Conservation (phyloP, 441 rosid species). For the Pelargonium myrrhifolium region DNA sequence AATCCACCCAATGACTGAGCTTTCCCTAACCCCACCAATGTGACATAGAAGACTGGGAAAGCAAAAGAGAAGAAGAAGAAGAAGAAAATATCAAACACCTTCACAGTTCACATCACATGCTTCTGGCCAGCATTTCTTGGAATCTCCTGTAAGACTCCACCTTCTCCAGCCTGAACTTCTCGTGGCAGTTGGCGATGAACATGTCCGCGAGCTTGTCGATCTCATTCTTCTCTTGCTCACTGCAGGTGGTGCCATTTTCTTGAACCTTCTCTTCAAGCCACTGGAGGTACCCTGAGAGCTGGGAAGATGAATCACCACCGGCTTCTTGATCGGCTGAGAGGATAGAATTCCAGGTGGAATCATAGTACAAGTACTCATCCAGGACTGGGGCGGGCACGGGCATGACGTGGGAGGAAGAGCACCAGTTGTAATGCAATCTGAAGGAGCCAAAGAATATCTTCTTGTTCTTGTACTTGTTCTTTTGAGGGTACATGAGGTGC, state of each 20-base stretch:
- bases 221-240: slow-evolving; percentile 31
- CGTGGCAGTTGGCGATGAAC: slow-evolving; percentile 73
- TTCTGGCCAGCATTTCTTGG: slow-evolving; percentile 65
- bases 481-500: slow-evolving; percentile 30
- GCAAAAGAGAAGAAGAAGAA: slow-evolving; percentile 4
- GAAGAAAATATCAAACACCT: neutral
- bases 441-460: slow-evolving; percentile 62
- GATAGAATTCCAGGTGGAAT: slow-evolving; percentile 46
- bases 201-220: slow-evolving; percentile 69
- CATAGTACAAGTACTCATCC: slow-evolving; percentile 40
- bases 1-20: slow-evolving; percentile 3
- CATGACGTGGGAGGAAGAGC: slow-evolving; percentile 45
- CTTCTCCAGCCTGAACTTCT: slow-evolving; percentile 81
- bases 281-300: slow-evolving; percentile 57
- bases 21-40: slow-evolving; percentile 8
- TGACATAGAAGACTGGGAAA: slow-evolving; percentile 3
- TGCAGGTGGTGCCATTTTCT: neutral
- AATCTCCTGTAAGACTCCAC: slow-evolving; percentile 84
- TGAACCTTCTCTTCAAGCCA: slow-evolving; percentile 55
- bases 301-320: slow-evolving; percentile 22
- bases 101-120: slow-evolving; percentile 30
- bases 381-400: slow-evolving; percentile 61
- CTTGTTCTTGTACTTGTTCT: slow-evolving; percentile 21
- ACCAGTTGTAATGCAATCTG: slow-evolving; percentile 86
- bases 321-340: slow-evolving; percentile 24